Evolutionary conservation across 1,284 basidiomycete species (phyloP).

Genomic region (Malassezia dermatis): DNA sequence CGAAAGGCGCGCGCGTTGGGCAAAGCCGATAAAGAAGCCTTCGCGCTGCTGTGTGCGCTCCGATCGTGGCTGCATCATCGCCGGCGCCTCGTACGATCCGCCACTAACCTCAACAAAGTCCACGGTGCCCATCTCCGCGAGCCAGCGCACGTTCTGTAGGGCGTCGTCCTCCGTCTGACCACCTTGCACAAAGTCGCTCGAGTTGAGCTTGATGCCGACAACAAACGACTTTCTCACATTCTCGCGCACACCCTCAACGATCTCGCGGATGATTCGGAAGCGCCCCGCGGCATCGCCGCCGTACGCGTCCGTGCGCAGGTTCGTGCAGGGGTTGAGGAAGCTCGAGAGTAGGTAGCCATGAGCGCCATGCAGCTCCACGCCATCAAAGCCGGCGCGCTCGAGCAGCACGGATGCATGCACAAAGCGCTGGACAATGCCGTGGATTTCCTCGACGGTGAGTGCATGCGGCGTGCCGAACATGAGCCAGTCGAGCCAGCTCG

Average conservation of each 20-base stretch:
- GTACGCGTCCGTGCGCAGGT: slow-evolving; percentile 60
- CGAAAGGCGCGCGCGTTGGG: slow-evolving; percentile 48
- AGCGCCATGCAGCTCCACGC: slow-evolving; percentile 74
- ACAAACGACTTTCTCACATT: slow-evolving; percentile 59
- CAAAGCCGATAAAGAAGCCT: slow-evolving; percentile 50
- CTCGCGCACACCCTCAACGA: slow-evolving; percentile 58
- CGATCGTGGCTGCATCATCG: slow-evolving; percentile 49
- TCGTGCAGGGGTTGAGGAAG: slow-evolving; percentile 68
- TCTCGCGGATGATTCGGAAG: slow-evolving; percentile 56
- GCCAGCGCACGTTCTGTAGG: slow-evolving; percentile 57
- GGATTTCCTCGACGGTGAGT: slow-evolving; percentile 59
- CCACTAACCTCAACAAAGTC: slow-evolving; percentile 81
- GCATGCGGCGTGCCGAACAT: slow-evolving; percentile 43
- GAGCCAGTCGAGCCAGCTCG: slow-evolving; percentile 49
- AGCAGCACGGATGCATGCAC: slow-evolving; percentile 62
- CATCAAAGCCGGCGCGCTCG: slow-evolving; percentile 68
- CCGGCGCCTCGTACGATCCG: slow-evolving; percentile 71
- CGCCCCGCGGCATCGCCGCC: slow-evolving; percentile 50
- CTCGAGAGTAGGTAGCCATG: slow-evolving; percentile 77
- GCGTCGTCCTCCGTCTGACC: slow-evolving; percentile 54
- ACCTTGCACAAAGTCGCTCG: slow-evolving; percentile 64
- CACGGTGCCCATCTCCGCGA: slow-evolving; percentile 58
- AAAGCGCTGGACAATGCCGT: slow-evolving; percentile 59
- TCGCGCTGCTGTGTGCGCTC: slow-evolving; percentile 49
- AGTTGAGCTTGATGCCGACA: slow-evolving; percentile 70